Evolutionary conservation across 1,139 yeast species (phyloP), one percentile per base, ranked within the genome.

Genomic region (Debaryomycetaceae sp.): DNA sequence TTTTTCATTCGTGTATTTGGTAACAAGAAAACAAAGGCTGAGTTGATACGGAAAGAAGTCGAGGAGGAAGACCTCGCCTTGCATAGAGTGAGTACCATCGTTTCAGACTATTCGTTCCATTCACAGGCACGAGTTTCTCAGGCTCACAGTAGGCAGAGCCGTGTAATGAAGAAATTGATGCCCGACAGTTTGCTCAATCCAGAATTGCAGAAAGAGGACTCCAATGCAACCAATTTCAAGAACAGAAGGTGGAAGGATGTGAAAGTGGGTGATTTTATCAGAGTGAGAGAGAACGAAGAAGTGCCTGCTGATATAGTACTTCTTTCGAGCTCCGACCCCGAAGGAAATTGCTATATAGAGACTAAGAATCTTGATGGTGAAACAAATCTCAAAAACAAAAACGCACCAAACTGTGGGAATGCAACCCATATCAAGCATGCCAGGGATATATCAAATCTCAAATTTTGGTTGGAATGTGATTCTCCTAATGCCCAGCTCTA

Each of bases 361-460:
- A 93, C 99, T 1, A 91, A 90, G 59, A 93, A 93, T 62, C 76
- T 93, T 56, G 98, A 93, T 66, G 99, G 99, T 62, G 99, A 93
- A 66, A 89, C 98, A 5, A 93, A 93, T 61, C 75, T 93, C 62
- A 93, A 93, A 64, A 81, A 82, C 41, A 85, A 89, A 49, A 84
- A 81, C 51, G 83, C 95, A 11, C 68, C 93, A 45, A 79, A 81
- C 47, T 81, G 88, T 55, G 90, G 95, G 24, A 78, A 81, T 35
- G 63, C 69, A 9, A 58, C 66, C 23, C 66, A 71, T 42, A 70
- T 88, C 45, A 78, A 75, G 53, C 90, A 80, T 54, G 75, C 95
- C 0, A 69, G 75, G 29, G 97, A 91, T 59, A 76, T 91, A 49
- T 84, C 85, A 42, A 78, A 82, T 55, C 75, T 90, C 36, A 81